Evolutionary conservation across 345 rosid genomes (phyloP), one percentile per base, ranked within the genome.

Genomic region (Gossypioides kirkii): DNA sequence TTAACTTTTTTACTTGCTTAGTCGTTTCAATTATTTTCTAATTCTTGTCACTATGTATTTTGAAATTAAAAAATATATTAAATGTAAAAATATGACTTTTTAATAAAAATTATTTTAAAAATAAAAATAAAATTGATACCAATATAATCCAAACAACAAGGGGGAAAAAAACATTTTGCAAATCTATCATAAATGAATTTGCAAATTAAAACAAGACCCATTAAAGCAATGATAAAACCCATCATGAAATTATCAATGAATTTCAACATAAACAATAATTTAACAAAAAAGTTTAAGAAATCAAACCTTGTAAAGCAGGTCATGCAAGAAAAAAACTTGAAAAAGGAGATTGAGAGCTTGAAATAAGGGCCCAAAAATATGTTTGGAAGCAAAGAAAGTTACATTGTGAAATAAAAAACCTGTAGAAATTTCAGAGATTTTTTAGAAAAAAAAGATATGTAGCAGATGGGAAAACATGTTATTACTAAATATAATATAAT

Each of bases 371-470:
- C 46, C 46, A 62, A 20, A 23, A 66, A 11, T 43, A 38, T 66
- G 70, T 23, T 46, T 7, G 41, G 64, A 69, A 63, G 82, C 78
- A 84, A 81, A 82, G 76, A 77, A 68, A 77, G 72, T 68, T 56
- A 63, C 38, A 67, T 66, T 47, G 14, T 66, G 38, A 32, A 32
- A 32, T 32, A 5, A 32, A 56, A 71, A 43, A 67, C 61, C 61
- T 23, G 59, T 54, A 41, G 6, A 11, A 60, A 73, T 26, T 42
- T 4, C 71, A 47, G 55, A 76, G 70, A 54, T 69, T 53, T 52
- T 69, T 17, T 8, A 54, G 60, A 54, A 47, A 17, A 14, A 18
- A 63, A 18, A 52, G 66, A 68, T 8, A 69, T 12, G 61, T 43
- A 60, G 32, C 7, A 78, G 69, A 78, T 16, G 78, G 69, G 80